Conservation (phyloP, 2,329 filamentous ascomycete genomes). For the Colletotrichum sp. region DNA sequence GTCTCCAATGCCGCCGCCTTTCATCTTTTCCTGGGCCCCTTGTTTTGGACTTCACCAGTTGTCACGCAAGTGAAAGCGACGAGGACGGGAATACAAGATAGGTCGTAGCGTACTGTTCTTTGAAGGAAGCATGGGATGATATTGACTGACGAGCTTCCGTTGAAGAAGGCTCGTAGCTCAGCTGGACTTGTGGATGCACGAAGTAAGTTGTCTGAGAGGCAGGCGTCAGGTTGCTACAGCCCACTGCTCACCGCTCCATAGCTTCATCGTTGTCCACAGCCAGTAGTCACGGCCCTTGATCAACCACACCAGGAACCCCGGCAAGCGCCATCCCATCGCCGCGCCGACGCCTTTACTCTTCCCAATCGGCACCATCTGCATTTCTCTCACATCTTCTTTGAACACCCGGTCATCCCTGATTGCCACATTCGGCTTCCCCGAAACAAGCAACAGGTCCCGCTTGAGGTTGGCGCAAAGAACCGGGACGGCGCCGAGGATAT, state of each 20-base stretch:
- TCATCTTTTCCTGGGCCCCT: no score
- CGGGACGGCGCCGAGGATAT: constrained; percentile 43
- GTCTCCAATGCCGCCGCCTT: no score
- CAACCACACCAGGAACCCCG: constrained; percentile 50
- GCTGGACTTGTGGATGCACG: no score
- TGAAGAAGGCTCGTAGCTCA: no score
- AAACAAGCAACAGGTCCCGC: constrained; percentile 47
- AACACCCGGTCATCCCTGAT: constrained; percentile 36
- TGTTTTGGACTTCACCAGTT: no score
- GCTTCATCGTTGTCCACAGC: constrained; percentile 49
- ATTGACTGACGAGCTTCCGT: no score
- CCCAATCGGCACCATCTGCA: constrained; percentile 53
- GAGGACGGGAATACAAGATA: no score
- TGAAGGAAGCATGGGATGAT: no score
- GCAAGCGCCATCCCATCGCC: constrained; percentile 44
- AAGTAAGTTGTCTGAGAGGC: no score
- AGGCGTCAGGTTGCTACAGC: neutral
- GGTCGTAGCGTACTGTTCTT: no score
- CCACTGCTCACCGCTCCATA: constrained; percentile 60
- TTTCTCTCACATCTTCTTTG: constrained; percentile 46
- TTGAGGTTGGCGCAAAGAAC: constrained; percentile 52
- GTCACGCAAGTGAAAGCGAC: no score
- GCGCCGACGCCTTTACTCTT: constrained; percentile 48
- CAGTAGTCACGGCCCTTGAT: constrained; percentile 58
- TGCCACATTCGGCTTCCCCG: constrained; percentile 24